phyloP scores from a whole-genome alignment of 352 stramenopile genomes.

The Pythium utonaiense region DNA sequence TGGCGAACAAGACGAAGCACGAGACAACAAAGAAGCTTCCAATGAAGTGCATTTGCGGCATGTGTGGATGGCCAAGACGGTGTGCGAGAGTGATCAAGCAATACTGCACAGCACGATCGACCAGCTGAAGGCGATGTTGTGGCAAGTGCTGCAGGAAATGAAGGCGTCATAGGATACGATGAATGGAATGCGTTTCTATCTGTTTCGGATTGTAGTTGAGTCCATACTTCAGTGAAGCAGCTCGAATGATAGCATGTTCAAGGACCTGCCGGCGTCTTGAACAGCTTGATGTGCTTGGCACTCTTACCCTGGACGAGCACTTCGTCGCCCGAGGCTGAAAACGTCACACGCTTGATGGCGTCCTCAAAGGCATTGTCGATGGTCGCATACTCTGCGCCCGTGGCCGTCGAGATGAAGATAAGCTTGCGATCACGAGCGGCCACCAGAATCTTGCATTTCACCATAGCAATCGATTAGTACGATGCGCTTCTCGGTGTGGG shows the following conservation, averaged over 20 bases:
- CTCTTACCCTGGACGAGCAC: slow-evolving; percentile 65
- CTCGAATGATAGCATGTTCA: not conserved
- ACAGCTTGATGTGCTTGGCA: slow-evolving; percentile 69
- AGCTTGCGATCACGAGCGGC: slow-evolving; percentile 49
- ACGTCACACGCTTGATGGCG: slow-evolving; percentile 56
- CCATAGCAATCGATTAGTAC: too few species aligned
- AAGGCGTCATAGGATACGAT: not conserved
- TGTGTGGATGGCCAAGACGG: slow-evolving; percentile 45
- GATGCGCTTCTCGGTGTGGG: too few species aligned
- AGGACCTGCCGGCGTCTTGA: slow-evolving; percentile 44
- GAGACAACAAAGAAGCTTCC: slow-evolving; percentile 4
- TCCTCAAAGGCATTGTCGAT: slow-evolving; percentile 66
- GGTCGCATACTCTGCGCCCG: slow-evolving; percentile 42
- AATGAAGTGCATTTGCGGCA: slow-evolving; percentile 31
- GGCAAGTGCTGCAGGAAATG: slow-evolving; percentile 18
- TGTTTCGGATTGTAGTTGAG: not conserved
- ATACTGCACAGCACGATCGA: slow-evolving; percentile 65
- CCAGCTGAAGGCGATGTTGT: slow-evolving; percentile 43
- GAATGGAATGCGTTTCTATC: not conserved
- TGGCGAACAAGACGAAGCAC: slow-evolving; percentile 34
- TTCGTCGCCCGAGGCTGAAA: slow-evolving; percentile 53
- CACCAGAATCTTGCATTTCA: slow-evolving; percentile 64
- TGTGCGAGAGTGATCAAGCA: slow-evolving; percentile 55
- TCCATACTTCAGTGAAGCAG: too few species aligned
- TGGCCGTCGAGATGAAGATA: slow-evolving; percentile 50